Evolutionary conservation across 1,139 yeast species (phyloP).

Genomic region (Geotrichum australiense): DNA sequence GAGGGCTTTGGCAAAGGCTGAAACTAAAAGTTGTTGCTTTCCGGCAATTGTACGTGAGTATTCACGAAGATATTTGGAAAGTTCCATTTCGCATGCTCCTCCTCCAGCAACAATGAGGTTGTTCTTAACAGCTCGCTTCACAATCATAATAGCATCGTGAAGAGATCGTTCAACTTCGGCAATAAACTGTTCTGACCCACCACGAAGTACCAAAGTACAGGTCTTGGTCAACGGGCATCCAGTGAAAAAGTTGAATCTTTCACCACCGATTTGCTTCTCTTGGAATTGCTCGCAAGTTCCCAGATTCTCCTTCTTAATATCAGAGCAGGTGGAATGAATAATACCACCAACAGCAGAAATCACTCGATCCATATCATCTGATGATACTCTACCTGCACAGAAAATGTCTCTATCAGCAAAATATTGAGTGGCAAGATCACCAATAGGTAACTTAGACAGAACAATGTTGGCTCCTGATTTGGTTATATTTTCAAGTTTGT

Average conservation of each 20-base stretch:
- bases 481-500: conserved; percentile 76
- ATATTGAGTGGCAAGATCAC: conserved; percentile 95
- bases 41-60: conserved; percentile 86
- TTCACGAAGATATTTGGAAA: conserved; percentile 82
- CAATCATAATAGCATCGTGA: conserved; percentile 98
- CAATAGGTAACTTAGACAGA: conserved; percentile 90
- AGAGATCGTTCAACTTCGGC: conserved; percentile 97
- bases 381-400: conserved; percentile 93
- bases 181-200: conserved; percentile 98
- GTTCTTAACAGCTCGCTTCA: conserved; percentile 86
- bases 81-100: conserved; percentile 98
- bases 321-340: conserved; percentile 84
- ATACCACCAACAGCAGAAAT: conserved; percentile 92
- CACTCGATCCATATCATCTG: conserved; percentile 88
- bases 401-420: conserved; percentile 94
- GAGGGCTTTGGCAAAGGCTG: conserved; percentile 88
- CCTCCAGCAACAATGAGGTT: conserved; percentile 94
- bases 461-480: conserved; percentile 89
- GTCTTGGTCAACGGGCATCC: conserved; percentile 93
- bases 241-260: conserved; percentile 83
- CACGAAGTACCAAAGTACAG: conserved; percentile 86
- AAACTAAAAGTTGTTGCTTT: conserved; percentile 85
- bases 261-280: conserved; percentile 93
- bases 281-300: conserved; percentile 86
- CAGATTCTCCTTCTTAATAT: conserved; percentile 58